Conservation (phyloP, 768 basidiomycete genomes). For the Collybiopsis luxurians region DNA sequence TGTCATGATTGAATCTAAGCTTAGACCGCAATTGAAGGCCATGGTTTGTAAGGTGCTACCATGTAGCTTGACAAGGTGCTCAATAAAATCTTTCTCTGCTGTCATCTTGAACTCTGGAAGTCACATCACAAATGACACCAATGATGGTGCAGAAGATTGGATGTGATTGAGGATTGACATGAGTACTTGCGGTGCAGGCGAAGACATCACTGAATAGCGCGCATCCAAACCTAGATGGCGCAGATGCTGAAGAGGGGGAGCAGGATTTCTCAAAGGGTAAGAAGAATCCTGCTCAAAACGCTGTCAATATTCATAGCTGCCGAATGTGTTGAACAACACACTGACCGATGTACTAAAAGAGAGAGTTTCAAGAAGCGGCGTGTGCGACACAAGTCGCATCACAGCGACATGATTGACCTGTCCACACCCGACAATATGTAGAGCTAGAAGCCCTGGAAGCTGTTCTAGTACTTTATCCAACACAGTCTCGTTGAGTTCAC, state of each 20-base stretch:
- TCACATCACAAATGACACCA: slow-evolving; percentile 41
- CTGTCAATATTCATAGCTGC: slow-evolving; percentile 4
- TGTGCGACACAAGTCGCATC: slow-evolving; percentile 42
- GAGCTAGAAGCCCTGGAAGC: slow-evolving; percentile 50
- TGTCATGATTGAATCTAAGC: slow-evolving; percentile 32
- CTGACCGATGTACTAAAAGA: slow-evolving; percentile 61
- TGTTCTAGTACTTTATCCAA: slow-evolving; percentile 45
- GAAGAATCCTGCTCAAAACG: slow-evolving; percentile 32
- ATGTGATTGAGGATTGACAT: slow-evolving; percentile 29
- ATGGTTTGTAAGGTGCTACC: slow-evolving; percentile 40
- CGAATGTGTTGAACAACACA: slow-evolving; percentile 8
- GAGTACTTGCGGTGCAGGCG: slow-evolving; percentile 21
- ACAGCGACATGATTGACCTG: slow-evolving; percentile 52
- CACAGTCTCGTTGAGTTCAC: slow-evolving; percentile 49
- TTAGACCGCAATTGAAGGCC: slow-evolving; percentile 43
- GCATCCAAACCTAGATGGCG: slow-evolving; percentile 53
- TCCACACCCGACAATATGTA: slow-evolving; percentile 62
- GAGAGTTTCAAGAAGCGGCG: slow-evolving; percentile 56
- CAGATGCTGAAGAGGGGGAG: slow-evolving; percentile 37
- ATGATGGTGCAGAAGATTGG: slow-evolving; percentile 26
- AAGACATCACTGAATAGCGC: slow-evolving; percentile 29
- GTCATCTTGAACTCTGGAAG: slow-evolving; percentile 40
- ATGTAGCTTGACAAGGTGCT: slow-evolving; percentile 40
- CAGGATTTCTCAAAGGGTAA: slow-evolving; percentile 23
- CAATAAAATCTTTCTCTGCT: slow-evolving; percentile 36